phyloP scores from a whole-genome alignment of 768 basidiomycete genomes.

The Podaxis pistillaris region DNA sequence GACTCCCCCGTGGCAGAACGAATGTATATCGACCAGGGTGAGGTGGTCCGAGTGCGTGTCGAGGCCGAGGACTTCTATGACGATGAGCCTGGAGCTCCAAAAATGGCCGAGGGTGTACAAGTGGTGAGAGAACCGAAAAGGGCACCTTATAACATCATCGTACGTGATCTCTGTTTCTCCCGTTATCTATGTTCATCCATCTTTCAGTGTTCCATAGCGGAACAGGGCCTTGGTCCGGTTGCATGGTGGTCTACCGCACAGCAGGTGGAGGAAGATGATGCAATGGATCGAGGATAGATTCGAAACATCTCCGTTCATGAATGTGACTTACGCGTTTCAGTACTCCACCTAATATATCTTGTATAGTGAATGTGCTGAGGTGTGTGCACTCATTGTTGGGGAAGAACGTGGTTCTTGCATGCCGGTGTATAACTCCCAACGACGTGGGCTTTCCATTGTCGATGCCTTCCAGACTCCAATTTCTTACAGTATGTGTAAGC shows the following conservation, averaged over 20 bases:
- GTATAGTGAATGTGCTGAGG: background rate
- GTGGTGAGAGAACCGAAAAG: conserved; percentile 44
- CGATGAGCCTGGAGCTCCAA: conserved; percentile 83
- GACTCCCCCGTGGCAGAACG: conserved; percentile 64
- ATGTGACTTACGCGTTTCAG: background rate
- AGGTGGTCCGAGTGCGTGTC: conserved; percentile 73
- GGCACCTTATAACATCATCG: conserved; percentile 71
- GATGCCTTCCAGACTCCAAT: background rate
- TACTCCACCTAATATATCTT: background rate
- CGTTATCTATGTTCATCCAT: background rate
- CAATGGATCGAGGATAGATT: conserved; percentile 42
- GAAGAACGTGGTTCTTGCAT: background rate
- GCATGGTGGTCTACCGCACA: conserved; percentile 69
- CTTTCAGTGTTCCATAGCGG: conserved; percentile 72
- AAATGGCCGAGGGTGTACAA: conserved; percentile 67
- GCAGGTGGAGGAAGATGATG: conserved; percentile 36
- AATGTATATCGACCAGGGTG: conserved; percentile 81
- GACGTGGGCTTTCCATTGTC: background rate
- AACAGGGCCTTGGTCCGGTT: conserved; percentile 77
- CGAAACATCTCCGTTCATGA: background rate
- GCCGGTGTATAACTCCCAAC: background rate
- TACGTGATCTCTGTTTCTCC: conserved; percentile 31
- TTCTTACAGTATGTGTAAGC: background rate
- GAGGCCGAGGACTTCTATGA: conserved; percentile 84
- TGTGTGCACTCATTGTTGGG: background rate